These are phyloP conservation scores for Aphanomyces invadans DNA, from an alignment of 352 stramenopile species.

Conservation along the genomic window DNA sequence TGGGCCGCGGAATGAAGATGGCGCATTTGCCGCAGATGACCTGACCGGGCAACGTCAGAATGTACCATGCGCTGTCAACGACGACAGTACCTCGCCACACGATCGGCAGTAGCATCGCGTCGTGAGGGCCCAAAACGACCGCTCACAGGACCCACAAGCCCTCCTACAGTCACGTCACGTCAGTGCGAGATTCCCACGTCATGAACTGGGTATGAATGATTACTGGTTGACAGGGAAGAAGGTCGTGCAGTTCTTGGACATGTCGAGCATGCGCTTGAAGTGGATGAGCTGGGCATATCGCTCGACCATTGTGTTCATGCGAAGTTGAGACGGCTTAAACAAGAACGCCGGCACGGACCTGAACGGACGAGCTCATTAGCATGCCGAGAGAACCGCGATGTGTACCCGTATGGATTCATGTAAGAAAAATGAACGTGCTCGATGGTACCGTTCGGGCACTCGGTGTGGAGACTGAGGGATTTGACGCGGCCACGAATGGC, in stretches of 20 bases:
- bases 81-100: slow-evolving; percentile 1
- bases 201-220: too few species aligned
- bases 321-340: background rate
- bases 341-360: background rate
- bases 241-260: background rate
- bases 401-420: slow-evolving; percentile 3
- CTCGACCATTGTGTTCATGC: background rate
- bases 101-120: background rate
- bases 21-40: background rate
- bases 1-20: slow-evolving; percentile 3
- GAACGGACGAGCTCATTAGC: too few species aligned
- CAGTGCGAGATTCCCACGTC: too few species aligned
- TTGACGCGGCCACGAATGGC: slow-evolving; percentile 4
- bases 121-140: slow-evolving; percentile 10
- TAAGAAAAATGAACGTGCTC: slow-evolving; percentile 3
- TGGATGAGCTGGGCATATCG: background rate
- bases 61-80: background rate
- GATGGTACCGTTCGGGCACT: slow-evolving; percentile 7
- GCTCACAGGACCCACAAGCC: background rate
- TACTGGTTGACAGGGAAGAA: slow-evolving; percentile 7
- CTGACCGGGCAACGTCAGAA: background rate
- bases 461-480: slow-evolving; percentile 3
- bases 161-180: background rate
- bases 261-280: slow-evolving; percentile 8
- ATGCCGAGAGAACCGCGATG: background rate